A percentile compares a stretch with the other conserved stretches of the same genome.
phyloP scores from a whole-genome alignment of 2,329 filamentous ascomycete genomes.

The Sarocladium brachiariae region DNA sequence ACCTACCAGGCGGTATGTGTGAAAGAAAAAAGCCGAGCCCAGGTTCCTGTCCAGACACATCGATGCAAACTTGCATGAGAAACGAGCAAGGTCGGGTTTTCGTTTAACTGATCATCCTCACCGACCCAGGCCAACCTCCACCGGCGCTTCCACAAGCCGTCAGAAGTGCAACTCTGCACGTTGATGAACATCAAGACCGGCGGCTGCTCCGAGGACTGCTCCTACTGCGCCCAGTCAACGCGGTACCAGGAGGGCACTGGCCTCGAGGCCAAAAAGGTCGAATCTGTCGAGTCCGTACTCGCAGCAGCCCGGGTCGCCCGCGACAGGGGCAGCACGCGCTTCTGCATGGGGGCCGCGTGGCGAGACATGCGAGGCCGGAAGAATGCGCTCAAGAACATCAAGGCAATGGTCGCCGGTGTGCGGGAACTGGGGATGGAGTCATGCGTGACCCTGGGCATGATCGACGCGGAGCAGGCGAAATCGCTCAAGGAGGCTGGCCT shows the following conservation, averaged over 20 bases:
- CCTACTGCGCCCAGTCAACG: constrained; percentile 85
- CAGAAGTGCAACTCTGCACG: constrained; percentile 84
- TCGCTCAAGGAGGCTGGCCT: constrained; percentile 78
- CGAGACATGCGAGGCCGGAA: constrained; percentile 89
- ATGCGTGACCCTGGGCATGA: constrained; percentile 93
- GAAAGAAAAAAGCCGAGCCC: no score
- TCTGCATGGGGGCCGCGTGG: constrained; percentile 96
- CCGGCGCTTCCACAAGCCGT: constrained; percentile 76
- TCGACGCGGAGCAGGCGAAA: constrained; percentile 71
- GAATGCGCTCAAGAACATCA: constrained; percentile 75
- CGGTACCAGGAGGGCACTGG: constrained; percentile 71
- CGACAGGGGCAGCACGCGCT: constrained; percentile 78
- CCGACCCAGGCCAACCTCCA: constrained; percentile 63
- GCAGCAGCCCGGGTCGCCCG: constrained; percentile 70
- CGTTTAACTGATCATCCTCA: not conserved
- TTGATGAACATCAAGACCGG: constrained; percentile 97
- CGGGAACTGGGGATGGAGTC: constrained; percentile 79
- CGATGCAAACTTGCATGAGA: no score
- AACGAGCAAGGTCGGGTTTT: no score
- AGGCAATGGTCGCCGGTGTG: constrained; percentile 78
- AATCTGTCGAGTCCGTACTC: constrained; percentile 73
- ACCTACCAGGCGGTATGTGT: constrained; percentile 63
- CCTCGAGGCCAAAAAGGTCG: constrained; percentile 72
- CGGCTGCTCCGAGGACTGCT: constrained; percentile 87
- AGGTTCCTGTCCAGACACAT: no score